Conservation (phyloP, 805 yeast genomes). For the Priceomyces melissophilus region DNA sequence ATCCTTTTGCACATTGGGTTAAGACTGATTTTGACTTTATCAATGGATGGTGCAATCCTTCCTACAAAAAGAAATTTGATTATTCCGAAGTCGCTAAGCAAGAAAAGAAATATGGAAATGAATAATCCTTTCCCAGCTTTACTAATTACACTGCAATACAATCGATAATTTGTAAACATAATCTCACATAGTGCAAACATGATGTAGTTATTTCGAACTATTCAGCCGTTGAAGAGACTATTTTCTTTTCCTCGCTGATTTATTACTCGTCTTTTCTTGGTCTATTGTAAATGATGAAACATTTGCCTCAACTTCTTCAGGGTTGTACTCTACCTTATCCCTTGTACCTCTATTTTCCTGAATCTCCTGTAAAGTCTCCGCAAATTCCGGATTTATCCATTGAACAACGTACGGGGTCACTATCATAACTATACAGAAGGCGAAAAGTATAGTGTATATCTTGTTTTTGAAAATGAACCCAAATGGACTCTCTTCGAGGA, state of each 20-base stretch:
- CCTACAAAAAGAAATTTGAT: constrained; percentile 18
- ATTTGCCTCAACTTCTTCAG: neutral
- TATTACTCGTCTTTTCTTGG: too few species aligned
- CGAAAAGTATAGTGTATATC: constrained; percentile 32
- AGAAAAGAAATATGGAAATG: constrained; percentile 14
- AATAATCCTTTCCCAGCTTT: neutral
- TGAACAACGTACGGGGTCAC: constrained; percentile 29
- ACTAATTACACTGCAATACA: neutral
- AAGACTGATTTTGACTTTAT: constrained; percentile 37
- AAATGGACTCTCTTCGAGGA: constrained; percentile 38
- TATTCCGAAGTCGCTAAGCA: constrained; percentile 19
- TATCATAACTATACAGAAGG: constrained; percentile 24
- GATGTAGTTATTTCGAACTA: too few species aligned
- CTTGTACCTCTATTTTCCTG: constrained; percentile 6
- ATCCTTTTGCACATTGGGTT: constrained; percentile 63
- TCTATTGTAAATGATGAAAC: too few species aligned
- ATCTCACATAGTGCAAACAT: too few species aligned
- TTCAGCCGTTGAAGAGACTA: neutral
- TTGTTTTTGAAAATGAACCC: constrained; percentile 38
- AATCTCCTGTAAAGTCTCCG: constrained; percentile 26
- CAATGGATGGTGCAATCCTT: constrained; percentile 41
- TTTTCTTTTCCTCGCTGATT: neutral
- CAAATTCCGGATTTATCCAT: constrained; percentile 34
- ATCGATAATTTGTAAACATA: too few species aligned
- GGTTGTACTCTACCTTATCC: constrained; percentile 2